phyloP scores from a whole-genome alignment of 768 basidiomycete species.

The Leccinum incarnatum region DNA sequence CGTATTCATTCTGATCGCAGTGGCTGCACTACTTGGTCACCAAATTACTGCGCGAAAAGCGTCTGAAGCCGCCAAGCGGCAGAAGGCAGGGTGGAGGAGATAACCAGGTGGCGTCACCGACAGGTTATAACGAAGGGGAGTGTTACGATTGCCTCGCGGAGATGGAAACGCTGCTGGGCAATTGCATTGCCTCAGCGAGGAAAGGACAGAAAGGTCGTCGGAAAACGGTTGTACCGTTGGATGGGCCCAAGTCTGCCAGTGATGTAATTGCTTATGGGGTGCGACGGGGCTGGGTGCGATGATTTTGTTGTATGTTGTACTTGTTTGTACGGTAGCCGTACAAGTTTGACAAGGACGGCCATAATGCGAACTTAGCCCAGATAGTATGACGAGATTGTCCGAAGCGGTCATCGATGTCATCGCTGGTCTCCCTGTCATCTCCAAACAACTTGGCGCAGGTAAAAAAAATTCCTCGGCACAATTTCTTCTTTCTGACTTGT shows the following conservation, averaged over 20 bases:
- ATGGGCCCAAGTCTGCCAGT: conserved; percentile 42
- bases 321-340: not conserved
- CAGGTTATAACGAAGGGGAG: conserved; percentile 58
- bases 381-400: not conserved
- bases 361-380: not conserved
- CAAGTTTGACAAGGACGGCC: not conserved
- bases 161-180: conserved; percentile 56
- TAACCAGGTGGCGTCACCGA: conserved; percentile 12
- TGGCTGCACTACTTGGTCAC: conserved; percentile 85
- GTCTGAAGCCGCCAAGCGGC: conserved; percentile 53
- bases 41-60: conserved; percentile 72
- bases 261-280: conserved; percentile 63
- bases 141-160: conserved; percentile 70
- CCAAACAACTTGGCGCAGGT: not conserved
- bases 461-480: conserved; percentile 1
- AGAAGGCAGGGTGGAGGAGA: conserved; percentile 34
- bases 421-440: not conserved
- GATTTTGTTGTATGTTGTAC: not conserved
- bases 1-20: conserved; percentile 41
- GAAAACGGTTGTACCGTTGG: conserved; percentile 29
- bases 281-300: conserved; percentile 60
- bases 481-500: conserved; percentile 6
- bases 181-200: conserved; percentile 40
- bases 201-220: conserved; percentile 34
- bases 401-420: not conserved